These are phyloP conservation scores for Mortierella alpina DNA, from an alignment of 192 early-diverging fungal species.

Conservation along the genomic window DNA sequence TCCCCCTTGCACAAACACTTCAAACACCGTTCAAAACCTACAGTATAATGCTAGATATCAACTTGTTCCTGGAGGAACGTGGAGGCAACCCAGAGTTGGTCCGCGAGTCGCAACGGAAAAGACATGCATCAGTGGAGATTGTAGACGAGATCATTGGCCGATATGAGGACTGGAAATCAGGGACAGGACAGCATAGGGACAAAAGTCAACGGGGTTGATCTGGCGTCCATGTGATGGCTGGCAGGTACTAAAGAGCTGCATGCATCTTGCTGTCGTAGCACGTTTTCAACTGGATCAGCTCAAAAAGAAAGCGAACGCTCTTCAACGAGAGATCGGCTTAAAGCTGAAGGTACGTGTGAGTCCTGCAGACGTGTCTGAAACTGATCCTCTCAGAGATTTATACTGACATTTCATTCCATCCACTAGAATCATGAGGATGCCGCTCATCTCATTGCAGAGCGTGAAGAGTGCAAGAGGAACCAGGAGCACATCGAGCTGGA, in stretches of 20 bases:
- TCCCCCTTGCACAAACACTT: neutral
- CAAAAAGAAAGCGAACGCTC: conserved; percentile 91
- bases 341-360: conserved; percentile 78
- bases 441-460: conserved; percentile 73
- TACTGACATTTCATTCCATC: neutral
- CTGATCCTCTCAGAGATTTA: neutral
- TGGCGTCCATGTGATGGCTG: too few species aligned
- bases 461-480: conserved; percentile 77
- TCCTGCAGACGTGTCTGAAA: neutral
- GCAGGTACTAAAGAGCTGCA: too few species aligned
- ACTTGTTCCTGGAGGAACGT: conserved; percentile 87
- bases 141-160: conserved; percentile 93
- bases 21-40: neutral
- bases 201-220: too few species aligned
- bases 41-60: conserved; percentile 88
- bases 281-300: conserved; percentile 87
- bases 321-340: conserved; percentile 90
- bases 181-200: conserved; percentile 57
- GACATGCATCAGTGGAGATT: conserved; percentile 83
- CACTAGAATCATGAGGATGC: conserved; percentile 83
- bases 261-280: conserved; percentile 61
- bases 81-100: conserved; percentile 95
- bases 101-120: conserved; percentile 92
- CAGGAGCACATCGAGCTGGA: conserved; percentile 74
- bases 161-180: conserved; percentile 89